These are phyloP conservation scores for Claviceps spartinae DNA, from an alignment of 2,329 filamentous ascomycete genomes.

Conservation along the genomic window DNA sequence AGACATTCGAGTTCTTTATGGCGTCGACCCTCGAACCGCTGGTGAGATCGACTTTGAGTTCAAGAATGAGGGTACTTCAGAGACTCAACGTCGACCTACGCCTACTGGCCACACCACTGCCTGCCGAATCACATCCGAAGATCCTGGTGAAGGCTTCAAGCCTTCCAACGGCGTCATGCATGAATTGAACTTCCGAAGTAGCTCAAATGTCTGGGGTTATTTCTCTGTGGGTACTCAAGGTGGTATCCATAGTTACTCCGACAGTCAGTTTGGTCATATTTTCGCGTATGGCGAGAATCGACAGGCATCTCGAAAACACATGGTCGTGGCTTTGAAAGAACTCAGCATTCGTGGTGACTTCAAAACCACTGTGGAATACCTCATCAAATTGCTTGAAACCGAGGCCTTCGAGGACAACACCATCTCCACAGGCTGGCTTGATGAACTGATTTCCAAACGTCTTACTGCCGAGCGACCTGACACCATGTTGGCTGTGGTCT, in stretches of 20 bases:
- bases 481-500: conserved; percentile 83
- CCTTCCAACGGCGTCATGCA: conserved; percentile 98
- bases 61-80: conserved; percentile 66
- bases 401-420: conserved; percentile 98
- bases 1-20: conserved; percentile 92
- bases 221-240: conserved; percentile 96
- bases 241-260: conserved; percentile 98
- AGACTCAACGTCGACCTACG: conserved; percentile 76
- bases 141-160: conserved; percentile 98
- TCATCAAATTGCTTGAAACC: conserved; percentile 97
- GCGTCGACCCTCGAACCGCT: conserved; percentile 75
- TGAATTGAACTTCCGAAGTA: conserved; percentile 96
- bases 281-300: conserved; percentile 98
- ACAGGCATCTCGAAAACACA: conserved; percentile 91
- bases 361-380: conserved; percentile 93
- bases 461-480: conserved; percentile 93
- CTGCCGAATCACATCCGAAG: conserved; percentile 97
- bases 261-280: conserved; percentile 98
- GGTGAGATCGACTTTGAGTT: conserved; percentile 96
- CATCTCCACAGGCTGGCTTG: conserved; percentile 96
- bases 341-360: conserved; percentile 99
- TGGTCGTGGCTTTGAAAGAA: conserved; percentile 97
- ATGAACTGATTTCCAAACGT: conserved; percentile 96
- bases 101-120: conserved; percentile 96
- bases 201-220: conserved; percentile 99